phyloP scores from a whole-genome alignment of 2,329 filamentous ascomycete species.

The Metarhizium robertsii region DNA sequence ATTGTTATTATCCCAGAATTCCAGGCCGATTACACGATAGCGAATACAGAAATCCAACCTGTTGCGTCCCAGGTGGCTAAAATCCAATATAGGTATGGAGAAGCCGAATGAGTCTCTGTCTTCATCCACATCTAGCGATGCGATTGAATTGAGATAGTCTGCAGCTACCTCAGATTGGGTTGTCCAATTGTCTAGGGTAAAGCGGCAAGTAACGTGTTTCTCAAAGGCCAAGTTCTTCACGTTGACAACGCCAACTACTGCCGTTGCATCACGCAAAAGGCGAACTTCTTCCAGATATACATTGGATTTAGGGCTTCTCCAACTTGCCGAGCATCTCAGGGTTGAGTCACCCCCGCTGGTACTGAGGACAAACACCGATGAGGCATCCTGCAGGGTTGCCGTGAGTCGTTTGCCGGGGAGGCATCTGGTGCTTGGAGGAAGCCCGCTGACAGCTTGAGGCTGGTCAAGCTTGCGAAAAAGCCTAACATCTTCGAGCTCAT shows the following conservation, averaged over 20 bases:
- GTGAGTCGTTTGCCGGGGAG: not conserved
- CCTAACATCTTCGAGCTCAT: not conserved
- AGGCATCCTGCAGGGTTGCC: not conserved
- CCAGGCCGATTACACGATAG: constrained; percentile 73
- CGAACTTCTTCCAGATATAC: not conserved
- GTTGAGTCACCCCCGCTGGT: not conserved
- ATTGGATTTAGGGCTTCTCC: not conserved
- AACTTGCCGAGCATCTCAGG: not conserved
- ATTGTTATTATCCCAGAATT: constrained; percentile 93
- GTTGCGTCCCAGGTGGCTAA: constrained; percentile 84
- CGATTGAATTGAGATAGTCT: constrained; percentile 52
- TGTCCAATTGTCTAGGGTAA: constrained; percentile 97
- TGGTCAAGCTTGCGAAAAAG: not conserved
- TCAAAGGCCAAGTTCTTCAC: constrained; percentile 85
- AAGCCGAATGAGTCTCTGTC: constrained; percentile 74
- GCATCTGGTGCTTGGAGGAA: not conserved
- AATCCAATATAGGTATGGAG: constrained; percentile 83
- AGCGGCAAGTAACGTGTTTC: constrained; percentile 73
- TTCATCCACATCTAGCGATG: not conserved
- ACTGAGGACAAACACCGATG: not conserved
- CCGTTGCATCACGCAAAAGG: constrained; percentile 60
- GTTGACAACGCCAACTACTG: constrained; percentile 69
- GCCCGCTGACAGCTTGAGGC: not conserved
- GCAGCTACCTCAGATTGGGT: constrained; percentile 88
- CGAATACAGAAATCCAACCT: constrained; percentile 86